These are phyloP conservation scores for Ceratobasidium sp. DNA, from an alignment of 1,284 basidiomycete species.

Conservation along the genomic window DNA sequence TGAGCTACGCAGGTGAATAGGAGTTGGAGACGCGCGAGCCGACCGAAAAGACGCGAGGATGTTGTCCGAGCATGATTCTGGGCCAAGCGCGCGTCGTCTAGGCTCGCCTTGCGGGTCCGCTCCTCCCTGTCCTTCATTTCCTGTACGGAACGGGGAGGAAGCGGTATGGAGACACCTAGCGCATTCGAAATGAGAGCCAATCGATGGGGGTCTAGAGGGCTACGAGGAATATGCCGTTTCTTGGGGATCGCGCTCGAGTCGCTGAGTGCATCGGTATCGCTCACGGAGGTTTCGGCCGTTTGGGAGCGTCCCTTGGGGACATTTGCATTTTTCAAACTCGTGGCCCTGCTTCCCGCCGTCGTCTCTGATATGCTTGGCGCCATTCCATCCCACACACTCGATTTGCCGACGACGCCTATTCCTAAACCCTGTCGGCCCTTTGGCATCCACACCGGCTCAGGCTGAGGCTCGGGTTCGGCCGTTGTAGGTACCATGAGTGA, in stretches of 20 bases:
- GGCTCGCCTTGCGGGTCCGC: slow-evolving; percentile 40
- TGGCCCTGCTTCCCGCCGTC: not conserved
- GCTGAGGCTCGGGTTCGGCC: slow-evolving; percentile 13
- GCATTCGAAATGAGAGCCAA: slow-evolving; percentile 82
- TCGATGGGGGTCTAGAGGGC: slow-evolving; percentile 72
- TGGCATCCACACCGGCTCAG: slow-evolving; percentile 25
- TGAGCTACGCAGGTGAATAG: slow-evolving; percentile 53
- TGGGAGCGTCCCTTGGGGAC: slow-evolving; percentile 7
- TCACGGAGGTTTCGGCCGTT: slow-evolving; percentile 9
- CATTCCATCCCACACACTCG: slow-evolving; percentile 24
- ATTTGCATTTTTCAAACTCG: slow-evolving; percentile 2
- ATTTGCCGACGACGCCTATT: slow-evolving; percentile 20
- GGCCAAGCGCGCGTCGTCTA: slow-evolving; percentile 10
- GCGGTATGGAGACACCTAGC: slow-evolving; percentile 73
- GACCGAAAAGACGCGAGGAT: slow-evolving; percentile 43
- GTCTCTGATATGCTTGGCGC: not conserved
- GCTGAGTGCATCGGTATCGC: not conserved
- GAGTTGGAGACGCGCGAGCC: slow-evolving; percentile 48
- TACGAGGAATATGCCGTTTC: slow-evolving; percentile 54
- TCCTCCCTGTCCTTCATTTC: slow-evolving; percentile 50
- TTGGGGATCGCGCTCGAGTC: not conserved
- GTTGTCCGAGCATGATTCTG: slow-evolving; percentile 13
- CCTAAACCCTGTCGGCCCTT: slow-evolving; percentile 16
- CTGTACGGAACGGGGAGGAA: slow-evolving; percentile 53
- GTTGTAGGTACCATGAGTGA: slow-evolving; percentile 13